Base-by-base conservation (phyloP, 495 filamentous ascomycete genomes). In the Aspergillus sclerotioniger region DNA sequence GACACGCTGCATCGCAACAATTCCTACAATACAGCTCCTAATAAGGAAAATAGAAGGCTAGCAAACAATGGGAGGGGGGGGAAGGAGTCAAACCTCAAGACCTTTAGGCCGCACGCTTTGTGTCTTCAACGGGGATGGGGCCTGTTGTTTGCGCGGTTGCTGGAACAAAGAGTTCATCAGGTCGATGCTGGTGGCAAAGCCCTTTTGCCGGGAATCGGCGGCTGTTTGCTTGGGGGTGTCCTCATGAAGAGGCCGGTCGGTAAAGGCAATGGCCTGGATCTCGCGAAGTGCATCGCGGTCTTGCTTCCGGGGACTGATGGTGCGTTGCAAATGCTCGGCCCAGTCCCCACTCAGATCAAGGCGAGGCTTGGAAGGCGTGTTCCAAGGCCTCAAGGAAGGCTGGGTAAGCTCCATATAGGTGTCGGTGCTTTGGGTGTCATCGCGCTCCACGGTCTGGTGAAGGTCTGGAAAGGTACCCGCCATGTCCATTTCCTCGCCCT, bases 141-240 rank as follows among this genome's bases (percentile, higher is more conserved):
- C 72, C 66, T 59, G 59, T 43, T 71, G 70, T 65, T 71, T 74
- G 54, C 67, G 65, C 16, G 71, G 68, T 51, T 72, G 64, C 62
- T 86, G 82, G 69, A 92, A 96, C 48, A 96, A 68, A 46, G 90
- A 95, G 64, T 95, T 88, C 91, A 96, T 95, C 71, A 96, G 67
- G 74, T 96, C 91, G 67, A 96, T 92, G 63, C 85, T 90, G 19
- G 84, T 92, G 6, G 83, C 76, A 67, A 96, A 91, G 0, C 81
- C 82, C 50, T 81, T 80, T 51, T 80, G 76, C 48, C 81, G 80
- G 10, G 67, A 62, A 52, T 58, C 66, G 25, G 63, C 57, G 21
- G 41, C 19, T 6, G 63, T 57, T 51, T 65, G 64, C 37, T 70
- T 73, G 35, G 74, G 69, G 32, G 72, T 74, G 25, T 57, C 63